phyloP scores from a whole-genome alignment of 768 basidiomycete genomes.

The Ramaria sp. region DNA sequence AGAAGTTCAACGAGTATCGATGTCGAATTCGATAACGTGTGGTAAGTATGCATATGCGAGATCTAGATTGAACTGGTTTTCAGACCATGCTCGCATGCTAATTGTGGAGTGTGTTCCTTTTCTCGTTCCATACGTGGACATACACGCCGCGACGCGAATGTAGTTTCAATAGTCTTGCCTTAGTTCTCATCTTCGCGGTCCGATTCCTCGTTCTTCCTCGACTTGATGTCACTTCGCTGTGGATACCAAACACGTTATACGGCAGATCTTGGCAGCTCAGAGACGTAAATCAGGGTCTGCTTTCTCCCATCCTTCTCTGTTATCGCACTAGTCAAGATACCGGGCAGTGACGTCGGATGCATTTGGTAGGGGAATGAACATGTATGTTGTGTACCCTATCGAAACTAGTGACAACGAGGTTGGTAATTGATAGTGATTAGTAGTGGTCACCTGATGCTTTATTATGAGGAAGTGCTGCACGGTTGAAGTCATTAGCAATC shows the following conservation, averaged over 20 bases:
- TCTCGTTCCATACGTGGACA: not conserved
- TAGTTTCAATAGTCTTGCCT: too few relatives aligned
- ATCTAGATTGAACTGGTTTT: not conserved
- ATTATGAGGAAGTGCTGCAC: not conserved
- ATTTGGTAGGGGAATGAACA: not conserved
- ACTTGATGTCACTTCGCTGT: not conserved
- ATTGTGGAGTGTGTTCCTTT: not conserved
- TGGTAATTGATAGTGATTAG: not conserved
- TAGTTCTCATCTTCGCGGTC: too few relatives aligned
- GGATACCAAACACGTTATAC: not conserved
- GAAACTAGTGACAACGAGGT: not conserved
- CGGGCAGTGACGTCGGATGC: not conserved
- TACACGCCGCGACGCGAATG: too few relatives aligned
- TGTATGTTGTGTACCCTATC: not conserved
- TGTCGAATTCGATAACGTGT: not conserved
- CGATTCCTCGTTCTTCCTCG: too few relatives aligned
- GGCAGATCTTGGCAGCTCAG: not conserved
- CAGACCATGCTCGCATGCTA: too few relatives aligned
- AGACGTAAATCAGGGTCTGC: not conserved
- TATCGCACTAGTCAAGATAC: not conserved
- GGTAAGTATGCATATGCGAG: not conserved
- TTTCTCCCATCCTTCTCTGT: not conserved
- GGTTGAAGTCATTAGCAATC: not conserved
- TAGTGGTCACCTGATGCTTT: not conserved
- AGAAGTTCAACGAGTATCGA: not conserved